Evolutionary conservation across 176 grass and related monocot species (phyloP).

Genomic region (Stipa capillata): DNA sequence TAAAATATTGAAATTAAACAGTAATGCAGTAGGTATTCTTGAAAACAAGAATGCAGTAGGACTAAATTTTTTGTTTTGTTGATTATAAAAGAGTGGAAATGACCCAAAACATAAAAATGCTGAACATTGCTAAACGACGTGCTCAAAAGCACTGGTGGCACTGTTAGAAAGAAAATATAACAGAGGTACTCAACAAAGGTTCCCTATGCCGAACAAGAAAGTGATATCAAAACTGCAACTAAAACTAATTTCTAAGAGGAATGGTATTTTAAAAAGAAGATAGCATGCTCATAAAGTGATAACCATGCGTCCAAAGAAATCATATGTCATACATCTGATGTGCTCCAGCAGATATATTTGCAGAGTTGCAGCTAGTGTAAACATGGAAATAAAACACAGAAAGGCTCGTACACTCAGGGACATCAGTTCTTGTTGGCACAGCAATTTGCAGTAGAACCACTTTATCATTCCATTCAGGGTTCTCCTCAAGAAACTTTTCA

Average conservation of each 20-base stretch:
- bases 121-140: background rate
- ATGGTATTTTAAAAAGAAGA: background rate
- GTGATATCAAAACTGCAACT: background rate
- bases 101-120: background rate
- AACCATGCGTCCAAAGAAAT: background rate
- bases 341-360: background rate
- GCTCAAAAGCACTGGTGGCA: background rate
- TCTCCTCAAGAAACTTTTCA: conserved; percentile 99
- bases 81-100: background rate
- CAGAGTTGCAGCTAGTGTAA: background rate
- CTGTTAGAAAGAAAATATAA: too few species aligned
- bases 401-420: conserved; percentile 81
- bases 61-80: conserved; percentile 3
- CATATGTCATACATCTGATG: background rate
- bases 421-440: conserved; percentile 96
- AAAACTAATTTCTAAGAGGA: background rate
- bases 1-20: too few species aligned
- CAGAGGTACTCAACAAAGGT: background rate
- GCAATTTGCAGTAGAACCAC: conserved; percentile 98
- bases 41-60: background rate
- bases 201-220: background rate
- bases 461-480: conserved; percentile 70
- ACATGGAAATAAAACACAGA: background rate
- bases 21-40: too few species aligned
- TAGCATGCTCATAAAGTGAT: background rate